Conservation (phyloP, 1,284 basidiomycete genomes). For the Ustilago bromivora region DNA sequence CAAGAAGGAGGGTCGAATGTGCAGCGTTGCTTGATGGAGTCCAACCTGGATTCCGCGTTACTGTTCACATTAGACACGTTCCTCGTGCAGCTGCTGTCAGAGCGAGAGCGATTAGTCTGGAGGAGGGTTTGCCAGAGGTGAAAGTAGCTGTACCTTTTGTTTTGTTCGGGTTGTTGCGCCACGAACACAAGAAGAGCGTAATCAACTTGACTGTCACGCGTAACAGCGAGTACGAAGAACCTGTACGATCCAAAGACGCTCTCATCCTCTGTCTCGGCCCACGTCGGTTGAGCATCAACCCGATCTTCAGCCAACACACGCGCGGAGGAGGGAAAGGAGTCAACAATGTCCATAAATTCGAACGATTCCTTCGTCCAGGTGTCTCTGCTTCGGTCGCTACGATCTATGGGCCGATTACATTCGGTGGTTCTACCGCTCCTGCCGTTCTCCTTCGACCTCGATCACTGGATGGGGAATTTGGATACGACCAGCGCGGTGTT, state of each 20-base stretch:
- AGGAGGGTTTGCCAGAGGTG: slow-evolving; percentile 1
- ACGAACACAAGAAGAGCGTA: slow-evolving; percentile 96
- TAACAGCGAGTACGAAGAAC: slow-evolving; percentile 92
- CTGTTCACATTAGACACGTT: slow-evolving; percentile 56
- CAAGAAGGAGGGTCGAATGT: slow-evolving; percentile 78
- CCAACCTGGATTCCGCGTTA: slow-evolving; percentile 51
- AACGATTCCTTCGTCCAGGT: slow-evolving; percentile 85
- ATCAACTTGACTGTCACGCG: slow-evolving; percentile 92
- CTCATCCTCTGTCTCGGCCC: slow-evolving; percentile 90
- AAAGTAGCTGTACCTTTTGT: slow-evolving; percentile 75
- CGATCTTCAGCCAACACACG: slow-evolving; percentile 91
- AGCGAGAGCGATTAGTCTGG: slow-evolving; percentile 32
- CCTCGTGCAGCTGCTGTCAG: slow-evolving; percentile 56
- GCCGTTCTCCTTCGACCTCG: slow-evolving; percentile 60
- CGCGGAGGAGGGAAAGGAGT: slow-evolving; percentile 80
- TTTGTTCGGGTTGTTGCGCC: slow-evolving; percentile 86
- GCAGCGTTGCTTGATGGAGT: slow-evolving; percentile 61
- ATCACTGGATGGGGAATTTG: slow-evolving; percentile 46
- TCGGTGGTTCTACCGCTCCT: slow-evolving; percentile 75
- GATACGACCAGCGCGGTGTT: slow-evolving; percentile 66
- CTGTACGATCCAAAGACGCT: slow-evolving; percentile 93
- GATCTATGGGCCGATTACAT: slow-evolving; percentile 87
- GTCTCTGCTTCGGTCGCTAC: slow-evolving; percentile 78
- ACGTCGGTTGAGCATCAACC: slow-evolving; percentile 83
- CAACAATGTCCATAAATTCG: slow-evolving; percentile 98